Evolutionary conservation across 78 protist genomes (phyloP).

Genomic region (Tieghemostelium lacteum): DNA sequence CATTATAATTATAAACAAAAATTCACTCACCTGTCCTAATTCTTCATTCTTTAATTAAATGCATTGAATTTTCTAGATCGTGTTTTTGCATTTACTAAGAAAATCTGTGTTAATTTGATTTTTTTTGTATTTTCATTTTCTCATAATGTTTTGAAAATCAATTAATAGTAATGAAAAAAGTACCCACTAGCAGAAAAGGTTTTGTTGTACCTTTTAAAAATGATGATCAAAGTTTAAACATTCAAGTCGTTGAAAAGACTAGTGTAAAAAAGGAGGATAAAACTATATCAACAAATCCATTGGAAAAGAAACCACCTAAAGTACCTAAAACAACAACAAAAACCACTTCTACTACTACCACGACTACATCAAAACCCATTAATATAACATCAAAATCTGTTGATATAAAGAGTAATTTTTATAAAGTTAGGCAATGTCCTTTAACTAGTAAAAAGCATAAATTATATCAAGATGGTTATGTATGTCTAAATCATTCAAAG

Average conservation of each 20-base stretch:
- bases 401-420: neutral
- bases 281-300: neutral
- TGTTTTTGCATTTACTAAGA: too few relatives aligned
- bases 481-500: neutral
- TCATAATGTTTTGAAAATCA: too few relatives aligned
- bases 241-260: neutral
- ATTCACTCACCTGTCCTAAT: too few relatives aligned
- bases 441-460: conserved; percentile 78
- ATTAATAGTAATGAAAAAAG: conserved; percentile 20
- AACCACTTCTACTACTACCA: neutral
- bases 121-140: too few relatives aligned
- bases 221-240: too few relatives aligned
- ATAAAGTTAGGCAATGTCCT: conserved; percentile 47
- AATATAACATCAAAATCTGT: neutral
- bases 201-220: conserved; percentile 58
- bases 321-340: conserved; percentile 4
- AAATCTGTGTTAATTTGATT: too few relatives aligned
- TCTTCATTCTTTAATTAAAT: too few relatives aligned
- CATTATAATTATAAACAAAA: too few relatives aligned
- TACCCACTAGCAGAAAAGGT: neutral
- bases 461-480: conserved; percentile 62
- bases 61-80: too few relatives aligned
- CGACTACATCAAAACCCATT: neutral
- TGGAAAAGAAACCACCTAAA: neutral
- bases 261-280: neutral